These are phyloP conservation scores for Phycomyces nitens DNA, from an alignment of 192 early-diverging fungal species.

Conservation along the genomic window DNA sequence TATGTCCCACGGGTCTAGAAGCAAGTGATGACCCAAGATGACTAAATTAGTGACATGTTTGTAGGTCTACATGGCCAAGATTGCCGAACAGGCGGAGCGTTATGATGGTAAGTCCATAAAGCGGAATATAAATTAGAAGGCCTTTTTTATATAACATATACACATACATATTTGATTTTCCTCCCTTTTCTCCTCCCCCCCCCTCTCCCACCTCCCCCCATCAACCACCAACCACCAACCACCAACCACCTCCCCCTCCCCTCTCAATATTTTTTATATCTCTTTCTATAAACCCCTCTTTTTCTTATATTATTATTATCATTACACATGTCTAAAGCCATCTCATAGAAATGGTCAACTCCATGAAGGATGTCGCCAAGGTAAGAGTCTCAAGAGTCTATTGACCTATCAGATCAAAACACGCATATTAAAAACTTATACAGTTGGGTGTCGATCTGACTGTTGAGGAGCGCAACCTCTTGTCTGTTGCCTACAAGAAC, in stretches of 20 bases:
- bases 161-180: too few relatives aligned
- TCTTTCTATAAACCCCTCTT: neutral
- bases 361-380: constrained; percentile 42
- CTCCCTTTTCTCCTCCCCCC: too few relatives aligned
- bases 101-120: constrained; percentile 78
- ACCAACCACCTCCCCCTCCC: neutral
- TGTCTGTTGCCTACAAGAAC: constrained; percentile 82
- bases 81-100: constrained; percentile 97
- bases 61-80: constrained; percentile 94
- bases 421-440: neutral
- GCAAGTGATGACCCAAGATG: too few relatives aligned
- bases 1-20: too few relatives aligned
- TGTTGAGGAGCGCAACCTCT: constrained; percentile 83
- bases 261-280: neutral
- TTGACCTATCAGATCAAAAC: too few relatives aligned
- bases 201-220: too few relatives aligned
- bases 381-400: constrained; percentile 14
- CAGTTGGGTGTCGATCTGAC: constrained; percentile 78
- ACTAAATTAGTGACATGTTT: neutral
- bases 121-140: neutral
- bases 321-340: too few relatives aligned
- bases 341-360: constrained; percentile 20
- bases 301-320: too few relatives aligned
- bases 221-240: too few relatives aligned
- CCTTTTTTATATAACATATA: neutral